phyloP scores from a whole-genome alignment of 1,284 basidiomycete species.

The Exobasidium rhododendri region DNA sequence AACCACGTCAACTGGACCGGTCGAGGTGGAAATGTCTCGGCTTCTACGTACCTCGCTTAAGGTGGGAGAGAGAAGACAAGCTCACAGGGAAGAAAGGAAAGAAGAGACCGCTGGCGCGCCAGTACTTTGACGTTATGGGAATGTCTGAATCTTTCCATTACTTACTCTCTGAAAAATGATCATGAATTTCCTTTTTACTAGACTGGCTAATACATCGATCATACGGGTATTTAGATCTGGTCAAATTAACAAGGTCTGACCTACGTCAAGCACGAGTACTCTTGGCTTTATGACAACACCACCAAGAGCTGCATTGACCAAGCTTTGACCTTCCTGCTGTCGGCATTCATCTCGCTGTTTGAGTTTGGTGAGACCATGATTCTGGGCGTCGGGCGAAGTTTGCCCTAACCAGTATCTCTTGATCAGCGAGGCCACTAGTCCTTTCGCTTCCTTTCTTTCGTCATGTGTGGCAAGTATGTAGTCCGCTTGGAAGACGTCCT shows the following conservation, averaged over 20 bases:
- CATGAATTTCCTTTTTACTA: no score
- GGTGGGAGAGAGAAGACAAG: neutral
- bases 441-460: conserved; percentile 15
- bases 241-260: neutral
- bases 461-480: conserved; percentile 18
- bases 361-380: neutral
- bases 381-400: neutral
- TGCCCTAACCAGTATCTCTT: conserved; percentile 3
- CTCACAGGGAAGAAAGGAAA: no score
- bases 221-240: no score
- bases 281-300: neutral
- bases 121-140: no score
- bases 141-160: no score
- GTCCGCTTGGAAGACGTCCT: neutral
- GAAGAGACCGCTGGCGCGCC: no score
- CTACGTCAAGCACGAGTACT: neutral
- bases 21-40: conserved; percentile 87
- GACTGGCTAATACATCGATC: no score
- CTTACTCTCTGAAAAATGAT: no score
- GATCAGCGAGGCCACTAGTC: conserved; percentile 7
- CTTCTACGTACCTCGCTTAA: conserved; percentile 86
- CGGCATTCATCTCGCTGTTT: neutral
- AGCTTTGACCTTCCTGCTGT: neutral
- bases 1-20: conserved; percentile 71
- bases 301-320: neutral